Evolutionary conservation across 2,329 filamentous ascomycete genomes (phyloP), one percentile per base, ranked within the genome.

Genomic region (Elsinoe australis): DNA sequence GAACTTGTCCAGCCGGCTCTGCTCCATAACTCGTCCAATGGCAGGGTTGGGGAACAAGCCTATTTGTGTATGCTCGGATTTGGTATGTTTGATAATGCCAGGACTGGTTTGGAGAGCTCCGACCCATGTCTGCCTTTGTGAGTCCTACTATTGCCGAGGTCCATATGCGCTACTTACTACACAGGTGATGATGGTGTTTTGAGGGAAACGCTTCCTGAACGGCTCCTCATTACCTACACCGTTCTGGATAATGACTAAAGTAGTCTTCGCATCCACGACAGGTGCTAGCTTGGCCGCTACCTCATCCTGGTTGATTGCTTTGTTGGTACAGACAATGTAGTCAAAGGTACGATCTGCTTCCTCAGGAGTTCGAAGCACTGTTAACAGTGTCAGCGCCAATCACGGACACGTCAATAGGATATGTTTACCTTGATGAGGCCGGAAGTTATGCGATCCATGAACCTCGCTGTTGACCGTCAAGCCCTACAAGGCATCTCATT

Each of bases 161-260:
- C 75, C 17, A 70, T 4, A 15, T 4, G 29, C n/a, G 29, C 10
- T 5, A 12, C 29, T 12, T 12, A 32, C 67, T 2, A 80, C 76
- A 26, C 71, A 73, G 34, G 72, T 77, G 15, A 82, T 61, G 21
- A 82, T 71, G 0, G 75, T 72, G 28, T 71, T 72, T 0, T 59
- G 47, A 0, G 75, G 75, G 52, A 74, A 82, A 0, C 61, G 60
- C 0, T 57, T 53, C 0, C 63, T 58, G 47, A 79, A 79, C 3
- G 75, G 71, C 10, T 74, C 70, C 57, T 82, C 79, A 51, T 80
- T 80, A 1, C 70, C 71, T 18, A 82, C 73, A 1, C 79, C 79
- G 55, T 82, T 82, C 52, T 82, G 78, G n/a, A 80, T 71, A 1
- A 82, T 71, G 8, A 78, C 75, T 36, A 82, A 74, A 0, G 73